Evolutionary conservation across 176 grass and related monocot species (phyloP).

Genomic region (Themeda triandra): DNA sequence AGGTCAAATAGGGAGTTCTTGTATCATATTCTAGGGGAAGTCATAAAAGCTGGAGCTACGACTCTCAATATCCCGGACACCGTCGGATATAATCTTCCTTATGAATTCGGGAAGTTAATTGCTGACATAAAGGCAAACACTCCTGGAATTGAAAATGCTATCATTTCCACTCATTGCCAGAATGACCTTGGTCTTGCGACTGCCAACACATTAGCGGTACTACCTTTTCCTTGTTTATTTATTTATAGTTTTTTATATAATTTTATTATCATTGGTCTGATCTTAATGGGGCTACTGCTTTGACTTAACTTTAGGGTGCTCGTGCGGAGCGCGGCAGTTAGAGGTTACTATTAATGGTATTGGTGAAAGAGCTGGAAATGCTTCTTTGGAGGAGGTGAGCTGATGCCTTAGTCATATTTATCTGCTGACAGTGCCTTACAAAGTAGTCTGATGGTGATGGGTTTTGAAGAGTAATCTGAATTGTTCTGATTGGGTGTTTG

Average conservation of each 20-base stretch:
- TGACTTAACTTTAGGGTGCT: constrained; percentile 66
- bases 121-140: constrained; percentile 89
- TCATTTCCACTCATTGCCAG: constrained; percentile 97
- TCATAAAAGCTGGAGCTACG: constrained; percentile 92
- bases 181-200: constrained; percentile 97
- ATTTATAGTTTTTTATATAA: neutral
- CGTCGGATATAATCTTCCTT: constrained; percentile 84
- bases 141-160: constrained; percentile 77
- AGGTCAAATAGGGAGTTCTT: constrained; percentile 85
- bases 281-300: constrained; percentile 42
- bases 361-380: constrained; percentile 97
- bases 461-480: neutral
- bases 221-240: constrained; percentile 25
- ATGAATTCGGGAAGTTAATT: constrained; percentile 82
- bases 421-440: neutral
- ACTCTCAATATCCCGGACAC: constrained; percentile 96
- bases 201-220: constrained; percentile 87
- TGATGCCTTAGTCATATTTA: constrained; percentile 2
- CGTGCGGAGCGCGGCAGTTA: constrained; percentile 79
- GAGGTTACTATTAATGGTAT: constrained; percentile 99
- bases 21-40: constrained; percentile 88
- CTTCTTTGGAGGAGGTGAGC: constrained; percentile 93
- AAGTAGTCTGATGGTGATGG: neutral
- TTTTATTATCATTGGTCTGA: neutral
- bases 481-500: neutral